Evolutionary conservation across 805 yeast species (phyloP).

Genomic region (Saccharomycopsis synnaedendra): DNA sequence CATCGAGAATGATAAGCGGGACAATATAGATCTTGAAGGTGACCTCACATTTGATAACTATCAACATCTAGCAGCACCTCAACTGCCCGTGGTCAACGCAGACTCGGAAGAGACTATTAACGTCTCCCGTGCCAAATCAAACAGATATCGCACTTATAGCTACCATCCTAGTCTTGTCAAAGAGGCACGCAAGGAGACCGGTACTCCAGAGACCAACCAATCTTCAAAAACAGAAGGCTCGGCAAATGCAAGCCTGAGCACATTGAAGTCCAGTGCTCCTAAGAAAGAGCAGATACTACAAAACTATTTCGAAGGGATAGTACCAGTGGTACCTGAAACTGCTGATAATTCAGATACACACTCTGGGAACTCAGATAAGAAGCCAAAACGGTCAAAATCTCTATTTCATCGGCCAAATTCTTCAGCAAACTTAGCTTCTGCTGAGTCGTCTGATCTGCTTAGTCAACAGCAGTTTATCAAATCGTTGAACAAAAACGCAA

Average conservation of each 20-base stretch:
- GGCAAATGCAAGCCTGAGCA: background rate
- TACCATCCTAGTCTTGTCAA: slow-evolving; percentile 13
- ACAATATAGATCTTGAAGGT: slow-evolving; percentile 11
- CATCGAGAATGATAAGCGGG: background rate
- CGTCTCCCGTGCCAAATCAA: slow-evolving; percentile 4
- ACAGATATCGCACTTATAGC: slow-evolving; percentile 14
- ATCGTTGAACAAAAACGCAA: slow-evolving; percentile 8
- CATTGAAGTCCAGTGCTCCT: background rate
- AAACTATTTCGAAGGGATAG: slow-evolving; percentile 15
- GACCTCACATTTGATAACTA: slow-evolving; percentile 16
- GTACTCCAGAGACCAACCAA: background rate
- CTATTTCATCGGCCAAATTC: slow-evolving; percentile 1
- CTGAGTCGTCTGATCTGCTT: background rate
- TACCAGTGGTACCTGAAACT: slow-evolving; percentile 12
- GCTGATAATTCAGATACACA: background rate
- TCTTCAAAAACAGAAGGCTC: background rate
- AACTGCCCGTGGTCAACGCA: slow-evolving; percentile 1
- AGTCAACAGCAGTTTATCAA: slow-evolving; percentile 5
- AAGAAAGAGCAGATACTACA: slow-evolving; percentile 12
- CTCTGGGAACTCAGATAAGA: background rate
- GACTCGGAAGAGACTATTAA: background rate
- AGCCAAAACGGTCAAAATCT: slow-evolving; percentile 3
- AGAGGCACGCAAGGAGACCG: background rate
- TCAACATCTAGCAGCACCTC: slow-evolving; percentile 14
- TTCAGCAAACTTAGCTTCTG: background rate